phyloP scores from a whole-genome alignment of 129 eudicot genomes.

The Dittrichia graveolens region DNA sequence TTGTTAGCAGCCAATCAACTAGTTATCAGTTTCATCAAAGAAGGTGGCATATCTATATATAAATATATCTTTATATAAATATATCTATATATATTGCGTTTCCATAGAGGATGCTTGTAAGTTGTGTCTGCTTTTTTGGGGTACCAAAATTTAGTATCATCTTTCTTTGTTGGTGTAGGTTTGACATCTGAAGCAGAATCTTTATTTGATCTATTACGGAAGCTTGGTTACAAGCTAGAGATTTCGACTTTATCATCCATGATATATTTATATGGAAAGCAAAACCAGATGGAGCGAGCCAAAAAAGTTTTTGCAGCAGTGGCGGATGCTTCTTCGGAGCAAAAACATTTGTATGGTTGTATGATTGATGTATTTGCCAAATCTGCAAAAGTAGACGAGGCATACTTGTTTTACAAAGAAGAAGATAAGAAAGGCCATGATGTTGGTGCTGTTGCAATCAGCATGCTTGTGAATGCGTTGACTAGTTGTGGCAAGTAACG shows the following conservation, averaged over 20 bases:
- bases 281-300: conserved; percentile 54
- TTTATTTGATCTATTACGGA: conserved; percentile 49
- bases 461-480: conserved; percentile 77
- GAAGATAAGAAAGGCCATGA: conserved; percentile 47
- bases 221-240: conserved; percentile 51
- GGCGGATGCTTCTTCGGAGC: conserved; percentile 33
- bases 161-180: conserved; percentile 49
- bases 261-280: conserved; percentile 67
- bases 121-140: not conserved
- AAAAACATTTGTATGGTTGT: conserved; percentile 46
- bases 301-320: conserved; percentile 50
- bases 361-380: conserved; percentile 64
- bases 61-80: too few relatives aligned
- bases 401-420: conserved; percentile 64
- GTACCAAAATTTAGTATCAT: conserved; percentile 6
- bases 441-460: conserved; percentile 74
- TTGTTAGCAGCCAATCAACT: conserved; percentile 56
- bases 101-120: conserved; percentile 1
- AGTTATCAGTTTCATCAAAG: conserved; percentile 51
- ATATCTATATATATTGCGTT: not conserved
- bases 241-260: conserved; percentile 52
- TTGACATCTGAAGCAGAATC: conserved; percentile 54
- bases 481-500: conserved; percentile 53
- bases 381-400: conserved; percentile 56
- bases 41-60: conserved; percentile 42